Percentiles rank a stretch among this genome's conserved stretches.
phyloP scores from a whole-genome alignment of 306 rosid species.

The Quercus glauca region DNA sequence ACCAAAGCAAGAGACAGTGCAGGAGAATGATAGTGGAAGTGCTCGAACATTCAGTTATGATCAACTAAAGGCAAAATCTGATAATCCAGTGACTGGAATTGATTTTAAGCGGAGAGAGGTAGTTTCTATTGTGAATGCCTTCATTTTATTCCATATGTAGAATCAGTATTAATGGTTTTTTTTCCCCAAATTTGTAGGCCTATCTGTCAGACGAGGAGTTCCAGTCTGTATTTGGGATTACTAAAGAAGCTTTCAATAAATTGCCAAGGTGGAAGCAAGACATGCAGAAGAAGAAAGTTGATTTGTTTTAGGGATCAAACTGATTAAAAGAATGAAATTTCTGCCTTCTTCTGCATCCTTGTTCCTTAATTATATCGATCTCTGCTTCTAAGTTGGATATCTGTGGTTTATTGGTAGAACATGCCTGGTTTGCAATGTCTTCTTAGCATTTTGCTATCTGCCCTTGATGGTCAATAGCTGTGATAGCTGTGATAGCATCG shows the following conservation, averaged over 20 bases:
- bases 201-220: slow-evolving; percentile 89
- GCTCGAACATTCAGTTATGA: slow-evolving; percentile 62
- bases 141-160: slow-evolving; percentile 1
- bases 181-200: slow-evolving; percentile 46
- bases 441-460: slow-evolving; percentile 44
- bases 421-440: slow-evolving; percentile 41
- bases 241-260: slow-evolving; percentile 81
- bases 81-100: slow-evolving; percentile 73
- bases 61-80: slow-evolving; percentile 83
- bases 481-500: slow-evolving; percentile 46
- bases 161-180: slow-evolving; percentile 13
- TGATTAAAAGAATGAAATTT: slow-evolving; percentile 22
- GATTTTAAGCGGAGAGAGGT: slow-evolving; percentile 95
- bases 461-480: slow-evolving; percentile 48
- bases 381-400: slow-evolving; percentile 38
- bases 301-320: slow-evolving; percentile 56
- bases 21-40: slow-evolving; percentile 40
- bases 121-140: slow-evolving; percentile 25
- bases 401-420: slow-evolving; percentile 54
- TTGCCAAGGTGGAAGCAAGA: slow-evolving; percentile 99
- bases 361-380: slow-evolving; percentile 44
- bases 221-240: slow-evolving; percentile 55
- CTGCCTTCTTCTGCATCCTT: slow-evolving; percentile 33
- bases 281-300: slow-evolving; percentile 86
- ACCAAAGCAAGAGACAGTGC: slow-evolving; percentile 50